phyloP scores from a whole-genome alignment of 2,329 filamentous ascomycete species.

The Trichoderma cornu-damae region DNA sequence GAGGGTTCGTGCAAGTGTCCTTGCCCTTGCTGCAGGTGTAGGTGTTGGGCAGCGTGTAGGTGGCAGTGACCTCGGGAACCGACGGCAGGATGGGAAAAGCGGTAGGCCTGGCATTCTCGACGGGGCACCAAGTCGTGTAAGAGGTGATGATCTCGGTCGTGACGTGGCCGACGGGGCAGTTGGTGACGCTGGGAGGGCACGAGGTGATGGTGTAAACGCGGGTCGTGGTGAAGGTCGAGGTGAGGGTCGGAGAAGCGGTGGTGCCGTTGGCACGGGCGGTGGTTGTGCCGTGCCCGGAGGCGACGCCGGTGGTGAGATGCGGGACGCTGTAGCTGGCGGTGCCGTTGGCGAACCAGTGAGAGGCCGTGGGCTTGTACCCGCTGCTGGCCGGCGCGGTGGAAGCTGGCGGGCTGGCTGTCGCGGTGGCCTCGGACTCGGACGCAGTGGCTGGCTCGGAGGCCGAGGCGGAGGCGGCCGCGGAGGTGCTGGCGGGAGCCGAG shows the following conservation, averaged over 20 bases:
- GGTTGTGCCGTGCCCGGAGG: slow-evolving; percentile 9
- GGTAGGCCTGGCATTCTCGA: not conserved
- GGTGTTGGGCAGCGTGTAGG: slow-evolving; percentile 29
- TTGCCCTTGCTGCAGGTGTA: slow-evolving; percentile 28
- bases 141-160: slow-evolving; percentile 26
- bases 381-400: not conserved
- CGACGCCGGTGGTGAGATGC: not conserved
- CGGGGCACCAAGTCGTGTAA: slow-evolving; percentile 22
- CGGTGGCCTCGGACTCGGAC: not conserved
- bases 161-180: slow-evolving; percentile 21
- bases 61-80: slow-evolving; percentile 26
- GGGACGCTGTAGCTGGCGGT: slow-evolving; percentile 1
- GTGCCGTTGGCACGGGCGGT: slow-evolving; percentile 21
- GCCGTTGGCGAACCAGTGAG: slow-evolving; percentile 5
- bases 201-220: slow-evolving; percentile 31
- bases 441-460: not conserved
- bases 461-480: not conserved
- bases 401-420: not conserved
- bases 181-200: slow-evolving; percentile 31
- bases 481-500: slow-evolving; percentile 18
- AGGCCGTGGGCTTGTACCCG: not conserved
- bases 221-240: slow-evolving; percentile 29
- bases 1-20: slow-evolving; percentile 28
- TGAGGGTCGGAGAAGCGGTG: slow-evolving; percentile 19
- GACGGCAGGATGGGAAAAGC: slow-evolving; percentile 5